Evolutionary conservation across 148 eudicot genomes (phyloP).

Genomic region (Rhododendron ovatum): DNA sequence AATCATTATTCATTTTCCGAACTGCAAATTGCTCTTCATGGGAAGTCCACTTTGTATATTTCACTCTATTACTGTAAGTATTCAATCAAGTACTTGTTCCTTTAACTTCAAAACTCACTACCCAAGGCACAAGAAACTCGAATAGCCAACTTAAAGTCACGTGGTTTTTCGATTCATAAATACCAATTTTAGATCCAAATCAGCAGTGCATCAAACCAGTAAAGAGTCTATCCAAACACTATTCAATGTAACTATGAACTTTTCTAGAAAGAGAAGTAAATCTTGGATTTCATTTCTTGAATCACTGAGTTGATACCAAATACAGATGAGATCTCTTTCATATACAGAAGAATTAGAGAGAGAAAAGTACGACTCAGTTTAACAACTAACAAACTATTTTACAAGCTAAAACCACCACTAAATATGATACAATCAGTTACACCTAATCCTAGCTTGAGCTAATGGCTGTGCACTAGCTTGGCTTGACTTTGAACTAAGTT

Average conservation of each 20-base stretch:
- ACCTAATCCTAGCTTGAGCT: too few relatives aligned
- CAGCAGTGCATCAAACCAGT: neutral
- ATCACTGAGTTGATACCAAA: too few relatives aligned
- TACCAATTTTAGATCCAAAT: neutral
- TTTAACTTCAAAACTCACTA: neutral
- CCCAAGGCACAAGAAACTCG: neutral
- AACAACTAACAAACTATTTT: too few relatives aligned
- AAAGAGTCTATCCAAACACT: neutral
- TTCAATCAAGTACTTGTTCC: neutral
- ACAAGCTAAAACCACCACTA: too few relatives aligned
- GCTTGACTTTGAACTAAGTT: too few relatives aligned
- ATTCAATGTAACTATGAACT: neutral
- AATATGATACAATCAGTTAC: too few relatives aligned
- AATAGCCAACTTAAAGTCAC: neutral
- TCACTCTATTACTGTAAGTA: neutral
- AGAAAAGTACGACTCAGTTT: too few relatives aligned
- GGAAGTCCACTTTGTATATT: neutral
- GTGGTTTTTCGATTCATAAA: neutral
- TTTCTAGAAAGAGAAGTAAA: too few relatives aligned
- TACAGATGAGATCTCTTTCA: too few relatives aligned
- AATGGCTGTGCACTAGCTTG: too few relatives aligned
- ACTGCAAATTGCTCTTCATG: neutral
- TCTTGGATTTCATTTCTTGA: too few relatives aligned
- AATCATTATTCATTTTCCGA: neutral
- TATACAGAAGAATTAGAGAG: too few relatives aligned